A percentile compares a stretch with the other conserved stretches of the same genome.
These are phyloP conservation scores for Brasilioporus rufonigricans DNA, from an alignment of 768 basidiomycete species.

Conservation along the genomic window DNA sequence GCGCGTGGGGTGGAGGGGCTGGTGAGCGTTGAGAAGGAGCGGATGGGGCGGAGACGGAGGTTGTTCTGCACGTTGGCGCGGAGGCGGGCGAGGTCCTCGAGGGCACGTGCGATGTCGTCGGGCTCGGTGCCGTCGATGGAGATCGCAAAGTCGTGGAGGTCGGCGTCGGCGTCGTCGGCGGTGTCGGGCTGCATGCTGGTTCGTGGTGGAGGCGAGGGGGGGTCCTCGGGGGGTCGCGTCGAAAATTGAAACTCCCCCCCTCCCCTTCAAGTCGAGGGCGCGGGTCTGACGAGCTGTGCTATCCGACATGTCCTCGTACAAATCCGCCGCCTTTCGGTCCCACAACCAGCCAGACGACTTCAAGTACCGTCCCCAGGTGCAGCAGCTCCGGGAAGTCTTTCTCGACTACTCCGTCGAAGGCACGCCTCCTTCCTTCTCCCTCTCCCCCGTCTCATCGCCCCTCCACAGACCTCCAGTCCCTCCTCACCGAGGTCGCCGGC, in stretches of 20 bases:
- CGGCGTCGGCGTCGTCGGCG: constrained; percentile 16
- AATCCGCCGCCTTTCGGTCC: constrained; percentile 27
- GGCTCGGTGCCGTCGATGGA: constrained; percentile 29
- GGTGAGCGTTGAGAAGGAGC: constrained; percentile 48
- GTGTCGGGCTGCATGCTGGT: not conserved
- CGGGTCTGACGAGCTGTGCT: not conserved
- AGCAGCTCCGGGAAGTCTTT: constrained; percentile 69
- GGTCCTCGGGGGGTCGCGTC: constrained; percentile 13
- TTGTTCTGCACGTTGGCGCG: constrained; percentile 74
- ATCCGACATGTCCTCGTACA: constrained; percentile 29
- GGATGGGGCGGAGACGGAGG: constrained; percentile 74
- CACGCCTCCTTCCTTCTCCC: constrained; percentile 28
- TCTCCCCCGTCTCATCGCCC: constrained; percentile 21
- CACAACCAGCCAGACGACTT: constrained; percentile 24
- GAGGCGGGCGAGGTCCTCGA: constrained; percentile 65
- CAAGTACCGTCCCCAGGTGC: constrained; percentile 54
- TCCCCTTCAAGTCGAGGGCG: too few species aligned
- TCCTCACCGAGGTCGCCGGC: constrained; percentile 65
- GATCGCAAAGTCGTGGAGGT: constrained; percentile 24
- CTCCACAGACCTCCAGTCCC: constrained; percentile 57
- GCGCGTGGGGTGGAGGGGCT: constrained; percentile 31
- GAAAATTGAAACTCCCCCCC: constrained; percentile 26
- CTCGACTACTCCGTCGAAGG: constrained; percentile 71
- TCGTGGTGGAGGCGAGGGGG: constrained; percentile 18
- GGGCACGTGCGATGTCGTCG: constrained; percentile 63